Conservation (phyloP, 129 eudicot genomes). For the Scalesia atractyloides region DNA sequence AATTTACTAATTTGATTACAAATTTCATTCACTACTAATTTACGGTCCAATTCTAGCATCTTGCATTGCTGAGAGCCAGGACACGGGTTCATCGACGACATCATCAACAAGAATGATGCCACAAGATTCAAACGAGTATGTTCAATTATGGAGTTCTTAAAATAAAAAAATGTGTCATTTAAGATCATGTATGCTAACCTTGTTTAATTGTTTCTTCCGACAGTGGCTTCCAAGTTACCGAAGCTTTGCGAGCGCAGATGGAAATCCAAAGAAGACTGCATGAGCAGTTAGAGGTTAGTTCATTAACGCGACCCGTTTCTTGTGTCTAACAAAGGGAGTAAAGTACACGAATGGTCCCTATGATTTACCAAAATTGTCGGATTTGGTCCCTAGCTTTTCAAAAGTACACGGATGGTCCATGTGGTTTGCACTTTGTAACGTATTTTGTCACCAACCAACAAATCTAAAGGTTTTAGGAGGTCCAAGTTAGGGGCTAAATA, state of each 20-base stretch:
- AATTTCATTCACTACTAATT: constrained; percentile 10
- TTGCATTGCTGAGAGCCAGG: constrained; percentile 79
- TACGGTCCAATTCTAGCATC: constrained; percentile 51
- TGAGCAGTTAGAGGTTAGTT: constrained; percentile 80
- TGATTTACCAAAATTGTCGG: too few relatives aligned
- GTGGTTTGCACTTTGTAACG: too few relatives aligned
- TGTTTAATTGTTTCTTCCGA: constrained; percentile 17
- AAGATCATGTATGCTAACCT: neutral
- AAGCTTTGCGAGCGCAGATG: constrained; percentile 89
- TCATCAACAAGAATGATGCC: constrained; percentile 76
- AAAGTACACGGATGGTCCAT: too few relatives aligned
- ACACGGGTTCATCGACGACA: constrained; percentile 76
- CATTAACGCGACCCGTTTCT: neutral
- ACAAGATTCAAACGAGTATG: constrained; percentile 81
- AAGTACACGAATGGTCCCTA: too few relatives aligned
- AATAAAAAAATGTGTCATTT: neutral
- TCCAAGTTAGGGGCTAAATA: too few relatives aligned
- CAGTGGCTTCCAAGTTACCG: constrained; percentile 93
- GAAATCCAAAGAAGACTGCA: constrained; percentile 89
- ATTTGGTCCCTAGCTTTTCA: too few relatives aligned
- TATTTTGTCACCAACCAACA: too few relatives aligned
- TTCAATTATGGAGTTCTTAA: constrained; percentile 1
- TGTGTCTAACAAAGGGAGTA: neutral
- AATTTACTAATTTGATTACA: neutral
- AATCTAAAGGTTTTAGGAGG: too few relatives aligned